These are phyloP conservation scores for Saccharomycopsis babjevae DNA, from an alignment of 805 yeast genomes.

Conservation along the genomic window DNA sequence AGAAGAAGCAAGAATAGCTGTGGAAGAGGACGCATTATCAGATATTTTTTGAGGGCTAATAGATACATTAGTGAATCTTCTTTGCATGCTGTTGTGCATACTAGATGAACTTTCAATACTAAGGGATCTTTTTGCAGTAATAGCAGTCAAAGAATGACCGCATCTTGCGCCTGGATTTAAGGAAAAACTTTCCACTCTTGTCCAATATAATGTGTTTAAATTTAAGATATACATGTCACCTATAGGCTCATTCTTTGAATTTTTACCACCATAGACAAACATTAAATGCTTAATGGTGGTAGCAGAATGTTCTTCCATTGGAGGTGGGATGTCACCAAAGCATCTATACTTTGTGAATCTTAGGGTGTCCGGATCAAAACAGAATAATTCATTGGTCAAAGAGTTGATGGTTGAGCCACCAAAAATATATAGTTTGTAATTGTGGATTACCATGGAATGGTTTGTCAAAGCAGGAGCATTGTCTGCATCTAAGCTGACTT, in stretches of 20 bases:
- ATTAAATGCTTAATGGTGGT: slow-evolving; percentile 67
- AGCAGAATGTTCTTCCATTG: slow-evolving; percentile 87
- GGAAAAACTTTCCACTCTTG: slow-evolving; percentile 34
- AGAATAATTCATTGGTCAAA: slow-evolving; percentile 68
- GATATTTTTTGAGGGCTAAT: slow-evolving; percentile 6
- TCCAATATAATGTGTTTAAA: slow-evolving; percentile 64
- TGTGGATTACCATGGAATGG: slow-evolving; percentile 78
- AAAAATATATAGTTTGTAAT: slow-evolving; percentile 71
- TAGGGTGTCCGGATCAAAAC: slow-evolving; percentile 58
- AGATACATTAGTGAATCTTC: slow-evolving; percentile 9
- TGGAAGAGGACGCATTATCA: slow-evolving; percentile 12
- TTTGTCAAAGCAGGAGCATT: slow-evolving; percentile 81
- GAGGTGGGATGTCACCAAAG: slow-evolving; percentile 51
- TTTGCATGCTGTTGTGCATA: neutral
- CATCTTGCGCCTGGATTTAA: slow-evolving; percentile 71
- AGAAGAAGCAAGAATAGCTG: neutral
- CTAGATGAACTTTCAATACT: neutral
- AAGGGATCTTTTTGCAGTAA: slow-evolving; percentile 20
- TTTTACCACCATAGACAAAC: slow-evolving; percentile 86
- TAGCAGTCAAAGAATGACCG: slow-evolving; percentile 79
- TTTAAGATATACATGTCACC: slow-evolving; percentile 67
- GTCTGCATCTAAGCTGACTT: slow-evolving; percentile 36
- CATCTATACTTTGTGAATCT: slow-evolving; percentile 61
- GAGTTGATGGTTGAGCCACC: slow-evolving; percentile 82
- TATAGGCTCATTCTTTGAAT: slow-evolving; percentile 57